Conservation (phyloP, 768 basidiomycete genomes). For the Tulasnella sp. region DNA sequence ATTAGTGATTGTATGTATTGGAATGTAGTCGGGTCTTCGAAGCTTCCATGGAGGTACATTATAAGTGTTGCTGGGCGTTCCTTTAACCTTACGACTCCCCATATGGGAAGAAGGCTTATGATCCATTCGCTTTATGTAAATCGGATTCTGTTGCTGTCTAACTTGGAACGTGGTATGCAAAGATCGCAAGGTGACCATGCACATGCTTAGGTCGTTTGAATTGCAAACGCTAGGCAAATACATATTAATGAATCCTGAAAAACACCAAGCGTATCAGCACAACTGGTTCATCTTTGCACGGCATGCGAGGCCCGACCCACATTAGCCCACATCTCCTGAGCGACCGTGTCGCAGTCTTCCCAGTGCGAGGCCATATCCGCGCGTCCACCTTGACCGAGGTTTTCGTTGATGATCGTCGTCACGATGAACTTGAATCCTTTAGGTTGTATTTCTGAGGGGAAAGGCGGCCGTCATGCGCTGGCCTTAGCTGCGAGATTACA, state of each 20-base stretch:
- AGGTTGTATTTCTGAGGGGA: slow-evolving; percentile 65
- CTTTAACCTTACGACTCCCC: neutral
- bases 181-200: slow-evolving; percentile 2
- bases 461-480: slow-evolving; percentile 13
- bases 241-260: slow-evolving; percentile 70
- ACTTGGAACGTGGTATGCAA: neutral
- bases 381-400: slow-evolving; percentile 82
- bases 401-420: slow-evolving; percentile 82
- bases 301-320: slow-evolving; percentile 51
- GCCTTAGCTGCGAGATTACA: neutral
- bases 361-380: slow-evolving; percentile 84
- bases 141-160: neutral
- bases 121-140: neutral
- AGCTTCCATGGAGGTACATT: neutral
- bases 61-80: neutral
- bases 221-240: slow-evolving; percentile 65
- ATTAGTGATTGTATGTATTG: neutral
- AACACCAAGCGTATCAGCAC: slow-evolving; percentile 16
- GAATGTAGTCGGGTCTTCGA: neutral
- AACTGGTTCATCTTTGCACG: slow-evolving; percentile 26
- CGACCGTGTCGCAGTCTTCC: slow-evolving; percentile 81
- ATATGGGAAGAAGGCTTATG: neutral
- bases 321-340: slow-evolving; percentile 78
- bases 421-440: slow-evolving; percentile 87
- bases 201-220: slow-evolving; percentile 48